Evolutionary conservation across 352 stramenopile genomes (phyloP), one percentile per base, ranked within the genome.

Genomic region (Peronospora belbahrii): DNA sequence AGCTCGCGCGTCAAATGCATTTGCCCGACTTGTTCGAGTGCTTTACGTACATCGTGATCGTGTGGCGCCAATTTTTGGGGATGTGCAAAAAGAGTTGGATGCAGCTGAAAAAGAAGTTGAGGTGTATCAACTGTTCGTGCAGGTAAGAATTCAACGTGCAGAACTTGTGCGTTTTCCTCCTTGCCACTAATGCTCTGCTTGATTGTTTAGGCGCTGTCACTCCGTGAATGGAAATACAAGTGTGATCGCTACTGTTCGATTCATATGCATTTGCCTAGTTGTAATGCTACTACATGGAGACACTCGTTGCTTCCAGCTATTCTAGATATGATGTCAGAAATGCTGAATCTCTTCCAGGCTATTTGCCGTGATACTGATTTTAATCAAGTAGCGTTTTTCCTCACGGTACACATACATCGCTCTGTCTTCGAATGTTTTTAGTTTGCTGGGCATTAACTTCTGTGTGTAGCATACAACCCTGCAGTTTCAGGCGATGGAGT

Each of bases 381-480:
- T 31, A 51, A 57, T n/a, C 47, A 62, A 35, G 53, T 55, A 2
- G 30, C 51, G 4, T 65, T 54, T 35, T 58, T 75, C 18, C 38
- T 70, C 13, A 49, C 53, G 65, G 67, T 78, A 57, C 34, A 33
- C 10, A 15, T 6, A 11, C 7, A 13, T 2, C 14, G 7, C 20
- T 42, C 20, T 42, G 6, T 18, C n/a, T 30, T 19, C 1, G 4
- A 15, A 6, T n/a, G n/a, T n/a, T n/a, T n/a, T 7, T 19, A 10
- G 22, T 17, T n/a, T 10, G 11, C 9, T 9, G 10, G n/a, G 6
- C 14, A 14, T 34, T 33, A 23, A 33, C 22, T n/a, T 34, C 9
- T 35, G 31, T 3, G 27, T 51, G 22, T 40, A 83, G 70, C 65
- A 80, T 39, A 80, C 67, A 2, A 60, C 63, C 13, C 27, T 83